These are phyloP conservation scores for Lyophyllum shimeji DNA, from an alignment of 768 basidiomycete genomes.

Conservation along the genomic window DNA sequence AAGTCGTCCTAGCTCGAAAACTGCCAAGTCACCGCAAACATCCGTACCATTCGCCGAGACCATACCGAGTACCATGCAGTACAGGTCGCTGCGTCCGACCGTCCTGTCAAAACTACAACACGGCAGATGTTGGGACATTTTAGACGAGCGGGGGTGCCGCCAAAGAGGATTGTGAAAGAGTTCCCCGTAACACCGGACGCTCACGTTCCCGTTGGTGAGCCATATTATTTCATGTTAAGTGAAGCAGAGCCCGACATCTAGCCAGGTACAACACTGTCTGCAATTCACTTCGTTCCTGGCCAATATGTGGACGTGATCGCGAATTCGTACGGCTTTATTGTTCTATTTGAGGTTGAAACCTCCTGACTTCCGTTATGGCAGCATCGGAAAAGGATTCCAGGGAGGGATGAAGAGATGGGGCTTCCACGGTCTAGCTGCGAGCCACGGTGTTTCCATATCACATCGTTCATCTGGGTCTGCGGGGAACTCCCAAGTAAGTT, in stretches of 20 bases:
- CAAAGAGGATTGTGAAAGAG: constrained; percentile 85
- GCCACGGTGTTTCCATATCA: constrained; percentile 94
- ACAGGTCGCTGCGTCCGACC: constrained; percentile 86
- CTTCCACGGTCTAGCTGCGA: constrained; percentile 87
- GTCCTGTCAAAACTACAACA: constrained; percentile 68
- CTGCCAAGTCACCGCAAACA: constrained; percentile 85
- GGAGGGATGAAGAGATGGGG: constrained; percentile 97
- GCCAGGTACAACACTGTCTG: constrained; percentile 83
- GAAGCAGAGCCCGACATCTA: neutral
- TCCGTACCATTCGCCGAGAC: constrained; percentile 62
- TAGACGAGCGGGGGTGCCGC: constrained; percentile 71
- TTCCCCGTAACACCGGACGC: constrained; percentile 90
- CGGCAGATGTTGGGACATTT: constrained; percentile 90
- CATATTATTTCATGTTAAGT: neutral
- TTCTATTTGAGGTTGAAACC: neutral
- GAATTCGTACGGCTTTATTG: constrained; percentile 71
- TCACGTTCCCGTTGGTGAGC: constrained; percentile 83
- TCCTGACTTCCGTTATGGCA: constrained; percentile 27
- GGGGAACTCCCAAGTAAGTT: constrained; percentile 86
- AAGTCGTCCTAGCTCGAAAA: constrained; percentile 65
- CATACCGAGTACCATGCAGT: constrained; percentile 86
- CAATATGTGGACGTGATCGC: constrained; percentile 93
- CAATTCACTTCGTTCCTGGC: constrained; percentile 95
- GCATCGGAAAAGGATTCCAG: constrained; percentile 96
- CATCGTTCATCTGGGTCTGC: constrained; percentile 93